Conservation (phyloP, 2,329 filamentous ascomycete species). For the Fusarium heterosporum region DNA sequence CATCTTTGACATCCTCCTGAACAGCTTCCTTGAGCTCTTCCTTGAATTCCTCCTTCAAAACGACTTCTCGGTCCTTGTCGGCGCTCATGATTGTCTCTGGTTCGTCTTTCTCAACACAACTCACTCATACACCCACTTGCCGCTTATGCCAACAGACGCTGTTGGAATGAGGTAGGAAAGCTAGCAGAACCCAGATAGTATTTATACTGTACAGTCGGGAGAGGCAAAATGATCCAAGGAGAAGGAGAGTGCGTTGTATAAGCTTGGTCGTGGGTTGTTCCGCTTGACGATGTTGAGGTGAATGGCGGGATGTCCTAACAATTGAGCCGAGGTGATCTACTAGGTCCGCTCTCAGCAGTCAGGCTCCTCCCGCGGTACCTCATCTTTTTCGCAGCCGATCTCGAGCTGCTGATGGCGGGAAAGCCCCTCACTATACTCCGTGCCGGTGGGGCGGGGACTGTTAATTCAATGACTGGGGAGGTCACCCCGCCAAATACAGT, state of each 20-base stretch:
- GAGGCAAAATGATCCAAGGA: neutral
- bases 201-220: neutral
- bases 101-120: constrained; percentile 18
- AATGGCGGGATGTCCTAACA: constrained; percentile 9
- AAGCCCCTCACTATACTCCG: constrained; percentile 17
- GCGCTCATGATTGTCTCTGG: constrained; percentile 35
- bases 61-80: constrained; percentile 41
- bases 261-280: constrained; percentile 20
- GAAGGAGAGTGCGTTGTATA: constrained; percentile 11
- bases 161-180: constrained; percentile 5
- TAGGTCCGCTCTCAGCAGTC: constrained; percentile 8
- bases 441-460: too few species aligned
- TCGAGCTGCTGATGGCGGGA: neutral
- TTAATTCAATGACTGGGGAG: neutral
- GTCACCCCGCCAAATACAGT: constrained; percentile 25
- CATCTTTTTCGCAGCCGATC: neutral
- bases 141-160: constrained; percentile 25
- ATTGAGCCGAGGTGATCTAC: constrained; percentile 38
- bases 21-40: constrained; percentile 22
- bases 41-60: constrained; percentile 43
- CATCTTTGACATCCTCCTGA: constrained; percentile 29
- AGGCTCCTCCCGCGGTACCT: neutral
- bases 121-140: constrained; percentile 23
- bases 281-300: constrained; percentile 15
- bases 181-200: neutral